These are phyloP conservation scores for Fusarium sp. DNA, from an alignment of 2,329 filamentous ascomycete genomes.

Conservation along the genomic window DNA sequence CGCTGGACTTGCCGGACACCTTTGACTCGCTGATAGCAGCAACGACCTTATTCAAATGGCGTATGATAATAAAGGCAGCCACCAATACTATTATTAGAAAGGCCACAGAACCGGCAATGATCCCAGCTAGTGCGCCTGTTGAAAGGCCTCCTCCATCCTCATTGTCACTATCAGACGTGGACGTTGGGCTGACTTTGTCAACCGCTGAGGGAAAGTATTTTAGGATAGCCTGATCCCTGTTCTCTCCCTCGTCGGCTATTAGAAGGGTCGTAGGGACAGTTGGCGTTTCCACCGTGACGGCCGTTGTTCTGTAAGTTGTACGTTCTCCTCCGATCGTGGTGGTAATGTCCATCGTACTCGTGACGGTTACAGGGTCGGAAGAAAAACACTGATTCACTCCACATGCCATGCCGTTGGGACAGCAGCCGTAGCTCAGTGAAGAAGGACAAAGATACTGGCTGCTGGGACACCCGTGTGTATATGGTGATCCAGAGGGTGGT, in stretches of 20 bases:
- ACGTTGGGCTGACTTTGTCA: conserved; percentile 52
- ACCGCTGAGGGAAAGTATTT: conserved; percentile 59
- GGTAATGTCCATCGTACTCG: conserved; percentile 57
- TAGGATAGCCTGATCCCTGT: conserved; percentile 49
- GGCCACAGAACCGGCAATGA: conserved; percentile 62
- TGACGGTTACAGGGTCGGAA: conserved; percentile 58
- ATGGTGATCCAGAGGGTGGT: conserved; percentile 56
- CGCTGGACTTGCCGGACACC: conserved; percentile 46
- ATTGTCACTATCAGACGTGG: conserved; percentile 37
- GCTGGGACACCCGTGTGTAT: conserved; percentile 56
- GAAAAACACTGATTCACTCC: conserved; percentile 61
- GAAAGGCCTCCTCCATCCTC: conserved; percentile 51
- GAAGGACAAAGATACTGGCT: conserved; percentile 62
- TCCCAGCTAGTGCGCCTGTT: conserved; percentile 60
- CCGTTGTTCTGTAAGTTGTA: conserved; percentile 55
- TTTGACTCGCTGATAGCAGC: conserved; percentile 53
- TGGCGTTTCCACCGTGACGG: conserved; percentile 55
- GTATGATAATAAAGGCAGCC: conserved; percentile 61
- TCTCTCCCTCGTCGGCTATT: conserved; percentile 37
- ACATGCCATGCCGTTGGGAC: conserved; percentile 61
- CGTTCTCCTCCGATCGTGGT: conserved; percentile 56
- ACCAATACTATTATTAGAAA: conserved; percentile 61
- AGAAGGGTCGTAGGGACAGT: conserved; percentile 49
- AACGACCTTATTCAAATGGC: conserved; percentile 60
- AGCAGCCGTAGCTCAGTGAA: conserved; percentile 65